Base-by-base conservation (phyloP, 306 rosid species). In the Dicorynia guianensis region DNA sequence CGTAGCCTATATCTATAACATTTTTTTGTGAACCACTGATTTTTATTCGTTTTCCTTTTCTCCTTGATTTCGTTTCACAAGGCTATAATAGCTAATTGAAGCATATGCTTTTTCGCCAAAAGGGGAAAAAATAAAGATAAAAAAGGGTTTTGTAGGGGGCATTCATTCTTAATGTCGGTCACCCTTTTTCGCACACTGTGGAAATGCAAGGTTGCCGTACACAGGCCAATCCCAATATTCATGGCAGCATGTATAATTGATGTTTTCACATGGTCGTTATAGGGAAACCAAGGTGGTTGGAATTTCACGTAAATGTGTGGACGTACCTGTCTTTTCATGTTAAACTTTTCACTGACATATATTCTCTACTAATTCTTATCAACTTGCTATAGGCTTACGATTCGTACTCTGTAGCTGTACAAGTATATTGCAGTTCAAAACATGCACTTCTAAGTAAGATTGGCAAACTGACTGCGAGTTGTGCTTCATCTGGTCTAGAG, bases 141-240 rank as follows among this genome's bases (percentile, higher is more conserved):
- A 30, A n/a, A 80, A 61, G 49, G 12, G 60, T 5, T 50, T 19
- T 3, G 11, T 8, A 35, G 20, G 80, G 73, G 73, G 86, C 43
- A 84, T 72, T 78, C 84, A 87, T 87, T 90, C 92, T 47, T 80
- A 72, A 55, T 83, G 94, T 87, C 89, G 79, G 85, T 82, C 81
- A 80, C 82, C 71, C 48, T 66, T 86, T 69, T 75, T 50, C 63
- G 58, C 36, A 82, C 43, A 58, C 49, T 18, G 14, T 44, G 69
- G 70, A 79, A 72, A 67, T 40, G 36, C 33, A 72, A 71, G 76
- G 69, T 17, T 76, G 76, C 63, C 82, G 82, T 79, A 79, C 81
- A 69, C 38, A 78, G 74, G 72, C n/a, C 14, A 70, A 77, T 65
- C 54, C 19, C 57, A 7, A 49, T 6, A 3, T 40, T 5, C 52